Evolutionary conservation across 2,329 filamentous ascomycete genomes (phyloP), one percentile per base, ranked within the genome.

Genomic region (Cladobotryum mycophilum): DNA sequence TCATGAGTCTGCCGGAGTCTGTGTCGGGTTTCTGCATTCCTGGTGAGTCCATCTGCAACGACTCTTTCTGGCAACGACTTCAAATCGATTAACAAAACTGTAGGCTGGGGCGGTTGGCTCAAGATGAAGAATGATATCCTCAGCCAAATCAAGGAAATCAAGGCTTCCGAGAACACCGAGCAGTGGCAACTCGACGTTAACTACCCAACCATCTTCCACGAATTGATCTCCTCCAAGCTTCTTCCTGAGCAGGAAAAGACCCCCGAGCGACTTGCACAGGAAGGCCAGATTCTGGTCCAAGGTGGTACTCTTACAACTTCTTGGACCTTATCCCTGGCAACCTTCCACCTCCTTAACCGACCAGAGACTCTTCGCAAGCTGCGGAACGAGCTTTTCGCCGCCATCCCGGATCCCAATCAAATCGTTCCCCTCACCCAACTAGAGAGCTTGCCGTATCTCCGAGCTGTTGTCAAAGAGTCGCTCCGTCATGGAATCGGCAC

Each of bases 391-490:
- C 61, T 70, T 8, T 66, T 66, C 42, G 60, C 56, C 3, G 64
- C 62, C 5, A 64, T 69, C 9, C 63, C 68, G 1, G 56, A 68
- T 38, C 56, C 61, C 11, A 52, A 62, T 41, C 59, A 64, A 43
- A 48, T 57, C 2, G 52, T 60, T 5, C 55, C 65, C 5, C 53
- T 67, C 12, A 58, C 64, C 3, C 54, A 57, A 41, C 57, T 70
- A 2, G 66, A 70, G 48, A 62, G 55, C 38, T 58, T 73, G 25
- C 68, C 69, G 0, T 79, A 77, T 54, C 67, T 80, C 22, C 62
- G 69, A 25, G 75, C 73, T n/a, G 73, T 78, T 3, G 67, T 80
- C 49, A 74, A 72, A 43, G 78, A 81, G 60, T 66, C 73, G 0
- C 64, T 79, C 56, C 71, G 78, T 6, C 62, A 78, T 4, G 70